These are phyloP conservation scores for Eimeria necatrix DNA, from an alignment of 169 alveolate species.

Conservation along the genomic window DNA sequence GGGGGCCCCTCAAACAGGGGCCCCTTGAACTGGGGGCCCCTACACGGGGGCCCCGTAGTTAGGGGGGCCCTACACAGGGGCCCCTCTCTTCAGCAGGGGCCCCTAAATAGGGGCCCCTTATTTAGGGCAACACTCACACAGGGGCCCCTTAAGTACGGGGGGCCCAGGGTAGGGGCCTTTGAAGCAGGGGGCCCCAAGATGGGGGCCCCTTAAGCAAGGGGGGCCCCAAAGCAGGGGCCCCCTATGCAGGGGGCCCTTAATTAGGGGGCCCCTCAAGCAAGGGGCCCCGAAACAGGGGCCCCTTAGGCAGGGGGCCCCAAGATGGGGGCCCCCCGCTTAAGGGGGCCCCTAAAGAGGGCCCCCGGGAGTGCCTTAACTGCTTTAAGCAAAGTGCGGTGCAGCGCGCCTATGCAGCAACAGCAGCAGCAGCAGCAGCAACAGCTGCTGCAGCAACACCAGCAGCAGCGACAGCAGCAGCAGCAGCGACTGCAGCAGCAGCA, in stretches of 20 bases:
- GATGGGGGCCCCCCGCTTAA: background rate
- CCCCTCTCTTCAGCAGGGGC: too few species aligned
- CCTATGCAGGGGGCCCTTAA: background rate
- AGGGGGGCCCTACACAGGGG: background rate
- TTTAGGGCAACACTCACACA: background rate
- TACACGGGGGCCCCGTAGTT: background rate
- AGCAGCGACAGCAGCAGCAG: too few species aligned
- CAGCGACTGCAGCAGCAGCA: too few species aligned
- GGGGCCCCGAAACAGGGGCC: background rate
- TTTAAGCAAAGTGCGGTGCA: too few species aligned
- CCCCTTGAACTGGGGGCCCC: too few species aligned
- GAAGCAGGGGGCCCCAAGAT: background rate
- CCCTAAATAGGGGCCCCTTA: background rate
- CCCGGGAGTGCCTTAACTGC: too few species aligned
- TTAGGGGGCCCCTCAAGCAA: background rate
- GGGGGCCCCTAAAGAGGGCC: background rate
- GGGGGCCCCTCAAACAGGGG: background rate
- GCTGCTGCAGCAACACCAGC: too few species aligned
- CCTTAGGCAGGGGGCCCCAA: background rate
- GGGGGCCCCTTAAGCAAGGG: background rate
- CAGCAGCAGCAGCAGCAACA: too few species aligned
- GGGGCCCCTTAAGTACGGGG: too few species aligned
- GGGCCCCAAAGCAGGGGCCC: background rate
- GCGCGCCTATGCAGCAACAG: too few species aligned
- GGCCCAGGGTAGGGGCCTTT: background rate